A percentile compares a stretch with the other conserved stretches of the same genome.
phyloP scores from a whole-genome alignment of 2,329 filamentous ascomycete genomes.

The Didymosphaeria variabile region DNA sequence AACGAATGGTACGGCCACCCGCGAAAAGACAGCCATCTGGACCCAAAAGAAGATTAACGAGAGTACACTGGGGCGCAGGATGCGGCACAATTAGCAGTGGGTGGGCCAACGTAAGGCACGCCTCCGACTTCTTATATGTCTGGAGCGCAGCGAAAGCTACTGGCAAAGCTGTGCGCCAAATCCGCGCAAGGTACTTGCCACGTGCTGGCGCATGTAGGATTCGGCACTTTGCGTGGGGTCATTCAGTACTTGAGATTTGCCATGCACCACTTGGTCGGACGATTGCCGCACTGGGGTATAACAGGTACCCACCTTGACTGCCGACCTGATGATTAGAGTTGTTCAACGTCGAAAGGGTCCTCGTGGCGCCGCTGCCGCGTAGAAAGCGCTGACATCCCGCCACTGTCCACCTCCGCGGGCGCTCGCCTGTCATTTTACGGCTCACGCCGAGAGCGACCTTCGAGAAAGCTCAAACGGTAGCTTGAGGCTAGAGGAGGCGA shows the following conservation, averaged over 20 bases:
- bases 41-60: constrained; percentile 3
- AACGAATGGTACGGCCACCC: constrained; percentile 37
- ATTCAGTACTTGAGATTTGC: neutral
- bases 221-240: neutral
- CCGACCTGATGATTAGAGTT: neutral
- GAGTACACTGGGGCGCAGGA: neutral
- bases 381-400: neutral
- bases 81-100: neutral
- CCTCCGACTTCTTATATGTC: neutral
- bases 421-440: neutral
- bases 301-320: neutral
- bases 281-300: neutral
- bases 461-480: neutral
- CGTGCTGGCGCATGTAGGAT: neutral
- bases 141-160: neutral
- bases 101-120: neutral
- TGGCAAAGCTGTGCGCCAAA: neutral
- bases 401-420: neutral
- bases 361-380: neutral
- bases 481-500: neutral
- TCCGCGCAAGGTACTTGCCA: neutral
- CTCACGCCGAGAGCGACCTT: neutral
- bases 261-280: neutral
- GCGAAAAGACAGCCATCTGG: constrained; percentile 13
- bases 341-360: neutral